Evolutionary conservation across 208 protist genomes (phyloP).

Genomic region (Leishmania aethiopica): DNA sequence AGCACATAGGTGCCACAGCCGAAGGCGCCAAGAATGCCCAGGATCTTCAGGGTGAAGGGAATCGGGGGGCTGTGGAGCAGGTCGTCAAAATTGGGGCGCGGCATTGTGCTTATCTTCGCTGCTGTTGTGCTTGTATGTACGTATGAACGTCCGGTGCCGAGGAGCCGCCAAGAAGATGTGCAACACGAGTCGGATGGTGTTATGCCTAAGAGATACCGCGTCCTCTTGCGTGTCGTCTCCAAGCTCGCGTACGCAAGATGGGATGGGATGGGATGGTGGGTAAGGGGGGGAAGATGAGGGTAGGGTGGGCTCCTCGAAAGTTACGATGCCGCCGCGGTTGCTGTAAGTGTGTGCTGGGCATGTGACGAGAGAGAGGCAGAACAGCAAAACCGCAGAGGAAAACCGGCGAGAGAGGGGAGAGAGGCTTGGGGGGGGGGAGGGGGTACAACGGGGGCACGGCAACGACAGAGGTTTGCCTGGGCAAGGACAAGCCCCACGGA

Average conservation of each 20-base stretch:
- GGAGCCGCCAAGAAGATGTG: background rate
- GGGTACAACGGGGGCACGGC: background rate
- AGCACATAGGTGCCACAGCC: constrained; percentile 58
- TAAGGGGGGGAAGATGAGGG: background rate
- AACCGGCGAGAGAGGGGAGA: background rate
- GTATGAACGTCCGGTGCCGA: background rate
- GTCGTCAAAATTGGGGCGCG: constrained; percentile 23
- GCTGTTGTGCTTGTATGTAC: background rate
- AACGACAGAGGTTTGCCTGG: background rate
- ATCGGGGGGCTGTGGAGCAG: constrained; percentile 36
- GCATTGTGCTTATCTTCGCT: constrained; percentile 6
- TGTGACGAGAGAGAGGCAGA: background rate
- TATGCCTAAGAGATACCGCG: background rate
- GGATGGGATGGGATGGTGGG: background rate
- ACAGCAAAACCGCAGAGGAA: background rate
- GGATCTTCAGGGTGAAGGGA: constrained; percentile 38
- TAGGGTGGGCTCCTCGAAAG: background rate
- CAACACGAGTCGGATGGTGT: background rate
- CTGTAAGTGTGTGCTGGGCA: background rate
- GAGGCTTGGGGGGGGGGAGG: background rate
- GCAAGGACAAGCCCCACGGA: background rate
- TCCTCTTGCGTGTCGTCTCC: background rate
- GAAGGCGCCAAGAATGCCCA: constrained; percentile 58
- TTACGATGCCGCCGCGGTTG: background rate
- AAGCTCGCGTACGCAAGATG: background rate